phyloP scores from a whole-genome alignment of 768 basidiomycete species.

The Pleurotus pulmonarius region DNA sequence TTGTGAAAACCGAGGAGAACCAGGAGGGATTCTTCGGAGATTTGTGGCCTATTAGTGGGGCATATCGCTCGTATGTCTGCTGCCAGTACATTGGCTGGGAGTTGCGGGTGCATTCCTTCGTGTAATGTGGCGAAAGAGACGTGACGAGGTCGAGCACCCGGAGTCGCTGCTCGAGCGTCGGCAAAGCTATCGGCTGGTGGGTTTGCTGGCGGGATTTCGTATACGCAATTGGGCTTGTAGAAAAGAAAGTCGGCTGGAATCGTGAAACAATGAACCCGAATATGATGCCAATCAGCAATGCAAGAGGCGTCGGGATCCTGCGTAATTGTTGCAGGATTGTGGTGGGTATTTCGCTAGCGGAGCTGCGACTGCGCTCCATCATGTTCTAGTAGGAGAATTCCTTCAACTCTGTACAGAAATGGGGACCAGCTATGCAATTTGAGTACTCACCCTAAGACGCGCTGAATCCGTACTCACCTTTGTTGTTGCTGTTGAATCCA shows the following conservation, averaged over 20 bases:
- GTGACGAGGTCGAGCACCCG: constrained; percentile 86
- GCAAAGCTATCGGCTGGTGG: constrained; percentile 65
- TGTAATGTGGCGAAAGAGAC: constrained; percentile 87
- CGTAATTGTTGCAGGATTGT: constrained; percentile 25
- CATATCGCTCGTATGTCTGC: constrained; percentile 85
- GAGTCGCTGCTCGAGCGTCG: constrained; percentile 78
- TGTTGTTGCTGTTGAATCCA: too few relatives aligned
- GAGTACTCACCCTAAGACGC: too few relatives aligned
- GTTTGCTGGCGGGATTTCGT: constrained; percentile 44
- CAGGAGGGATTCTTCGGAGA: constrained; percentile 56
- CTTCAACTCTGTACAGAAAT: neutral
- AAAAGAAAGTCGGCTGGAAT: constrained; percentile 31
- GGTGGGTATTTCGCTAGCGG: constrained; percentile 9
- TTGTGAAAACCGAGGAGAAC: constrained; percentile 48
- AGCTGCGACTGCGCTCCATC: constrained; percentile 3
- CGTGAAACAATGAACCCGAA: constrained; percentile 58
- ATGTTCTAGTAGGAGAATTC: neutral
- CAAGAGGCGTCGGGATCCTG: constrained; percentile 50
- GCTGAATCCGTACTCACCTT: too few relatives aligned
- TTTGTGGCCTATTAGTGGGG: constrained; percentile 76
- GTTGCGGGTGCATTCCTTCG: constrained; percentile 84
- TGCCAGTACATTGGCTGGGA: constrained; percentile 82
- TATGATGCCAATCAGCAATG: constrained; percentile 57
- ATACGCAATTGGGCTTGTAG: constrained; percentile 39
- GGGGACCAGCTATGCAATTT: too few relatives aligned